phyloP scores from a whole-genome alignment of 2,329 filamentous ascomycete genomes.

The Teratosphaeria viscida region DNA sequence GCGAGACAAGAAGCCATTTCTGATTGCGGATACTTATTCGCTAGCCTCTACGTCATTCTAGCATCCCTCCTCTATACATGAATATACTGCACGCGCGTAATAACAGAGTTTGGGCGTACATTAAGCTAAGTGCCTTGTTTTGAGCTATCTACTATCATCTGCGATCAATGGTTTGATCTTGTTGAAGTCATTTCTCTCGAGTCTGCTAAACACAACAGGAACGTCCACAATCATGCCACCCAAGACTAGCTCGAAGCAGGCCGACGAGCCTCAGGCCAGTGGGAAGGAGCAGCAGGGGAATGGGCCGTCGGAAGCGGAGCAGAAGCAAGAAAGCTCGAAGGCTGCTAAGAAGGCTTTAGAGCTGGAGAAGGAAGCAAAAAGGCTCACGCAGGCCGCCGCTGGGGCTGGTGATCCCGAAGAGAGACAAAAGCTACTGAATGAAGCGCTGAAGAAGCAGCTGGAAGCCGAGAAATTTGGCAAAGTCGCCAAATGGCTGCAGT shows the following conservation, averaged over 20 bases:
- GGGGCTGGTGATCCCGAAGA: conserved; percentile 22
- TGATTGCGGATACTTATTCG: neutral
- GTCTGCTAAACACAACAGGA: neutral
- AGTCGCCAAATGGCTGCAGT: conserved; percentile 21
- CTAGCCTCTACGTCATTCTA: neutral
- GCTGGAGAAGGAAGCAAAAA: conserved; percentile 16
- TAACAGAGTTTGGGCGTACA: neutral
- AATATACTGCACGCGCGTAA: neutral
- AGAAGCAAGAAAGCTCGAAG: conserved; percentile 17
- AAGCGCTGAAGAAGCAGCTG: conserved; percentile 20
- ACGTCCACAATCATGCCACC: neutral
- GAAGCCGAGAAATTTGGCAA: conserved; percentile 24
- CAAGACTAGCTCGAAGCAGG: neutral
- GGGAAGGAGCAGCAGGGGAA: neutral
- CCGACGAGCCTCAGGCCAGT: neutral
- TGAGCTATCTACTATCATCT: neutral
- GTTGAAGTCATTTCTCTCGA: neutral
- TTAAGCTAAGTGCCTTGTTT: neutral
- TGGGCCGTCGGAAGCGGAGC: conserved; percentile 9
- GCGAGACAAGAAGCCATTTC: neutral
- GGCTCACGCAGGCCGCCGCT: conserved; percentile 19
- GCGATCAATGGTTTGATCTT: neutral
- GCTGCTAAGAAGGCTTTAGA: conserved; percentile 17
- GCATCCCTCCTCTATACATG: neutral
- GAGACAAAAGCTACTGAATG: conserved; percentile 22